Evolutionary conservation across 139 green algal species (phyloP).

Genomic region (Tetraselmis chui): DNA sequence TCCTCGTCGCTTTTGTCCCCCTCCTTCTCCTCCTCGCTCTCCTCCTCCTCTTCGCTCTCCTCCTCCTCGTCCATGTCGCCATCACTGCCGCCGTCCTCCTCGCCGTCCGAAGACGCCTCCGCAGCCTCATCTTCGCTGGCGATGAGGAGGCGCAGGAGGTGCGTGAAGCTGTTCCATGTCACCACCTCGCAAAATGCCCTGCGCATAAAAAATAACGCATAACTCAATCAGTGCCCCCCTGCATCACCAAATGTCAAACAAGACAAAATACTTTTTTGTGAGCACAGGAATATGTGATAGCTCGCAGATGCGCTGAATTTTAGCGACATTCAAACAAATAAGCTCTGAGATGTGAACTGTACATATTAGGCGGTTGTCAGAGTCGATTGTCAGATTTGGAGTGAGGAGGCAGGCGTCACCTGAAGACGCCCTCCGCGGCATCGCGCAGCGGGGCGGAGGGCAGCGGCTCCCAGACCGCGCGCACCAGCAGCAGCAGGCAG

Average conservation of each 20-base stretch:
- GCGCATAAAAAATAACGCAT: background rate
- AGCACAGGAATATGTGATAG: background rate
- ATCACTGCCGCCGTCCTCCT: background rate
- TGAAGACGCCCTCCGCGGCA: conserved; percentile 39
- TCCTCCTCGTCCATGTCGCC: background rate
- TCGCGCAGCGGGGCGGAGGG: conserved; percentile 54
- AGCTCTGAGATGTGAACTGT: too few relatives aligned
- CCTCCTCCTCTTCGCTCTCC: conserved; percentile 20
- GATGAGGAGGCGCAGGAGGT: conserved; percentile 57
- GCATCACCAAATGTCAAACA: too few relatives aligned
- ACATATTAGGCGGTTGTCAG: conserved; percentile 28
- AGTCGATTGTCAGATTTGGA: background rate
- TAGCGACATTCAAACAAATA: too few relatives aligned
- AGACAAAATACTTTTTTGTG: background rate
- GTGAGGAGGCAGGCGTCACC: background rate
- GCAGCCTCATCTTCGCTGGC: background rate
- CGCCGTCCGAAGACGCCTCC: background rate
- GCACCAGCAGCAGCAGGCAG: conserved; percentile 61
- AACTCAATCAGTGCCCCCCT: background rate
- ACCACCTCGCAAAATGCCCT: conserved; percentile 12
- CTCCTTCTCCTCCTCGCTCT: conserved; percentile 23
- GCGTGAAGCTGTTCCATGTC: conserved; percentile 23
- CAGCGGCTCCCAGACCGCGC: conserved; percentile 30
- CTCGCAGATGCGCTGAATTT: background rate
- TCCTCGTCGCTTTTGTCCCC: conserved; percentile 7